phyloP scores from a whole-genome alignment of 495 filamentous ascomycete species.

The Achaetomiella virescens region DNA sequence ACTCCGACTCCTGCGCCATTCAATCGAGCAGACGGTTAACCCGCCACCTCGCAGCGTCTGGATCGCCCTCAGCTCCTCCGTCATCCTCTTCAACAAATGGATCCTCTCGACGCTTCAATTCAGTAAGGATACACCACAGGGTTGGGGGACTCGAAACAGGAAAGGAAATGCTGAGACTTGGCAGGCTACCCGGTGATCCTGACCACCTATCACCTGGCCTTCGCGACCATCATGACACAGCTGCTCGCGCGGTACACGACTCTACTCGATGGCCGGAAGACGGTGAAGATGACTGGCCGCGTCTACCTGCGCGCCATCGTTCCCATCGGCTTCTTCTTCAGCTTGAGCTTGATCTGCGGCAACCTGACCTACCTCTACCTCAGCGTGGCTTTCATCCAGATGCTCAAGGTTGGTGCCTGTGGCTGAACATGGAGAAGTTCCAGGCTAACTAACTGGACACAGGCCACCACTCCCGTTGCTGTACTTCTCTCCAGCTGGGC shows the following conservation, averaged over 20 bases:
- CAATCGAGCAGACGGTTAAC: slow-evolving; percentile 1
- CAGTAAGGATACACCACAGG: slow-evolving; percentile 50
- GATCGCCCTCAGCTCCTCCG: slow-evolving; percentile 85
- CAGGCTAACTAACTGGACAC: too few relatives aligned
- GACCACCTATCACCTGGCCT: slow-evolving; percentile 87
- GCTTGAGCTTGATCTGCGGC: slow-evolving; percentile 87
- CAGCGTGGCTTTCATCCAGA: slow-evolving; percentile 92
- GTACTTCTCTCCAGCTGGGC: slow-evolving; percentile 81
- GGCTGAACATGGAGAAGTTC: neutral
- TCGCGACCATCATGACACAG: slow-evolving; percentile 88
- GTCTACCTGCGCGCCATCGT: slow-evolving; percentile 89
- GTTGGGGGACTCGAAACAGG: neutral
- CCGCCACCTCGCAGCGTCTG: slow-evolving; percentile 55
- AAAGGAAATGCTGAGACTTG: slow-evolving; percentile 26
- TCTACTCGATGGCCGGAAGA: slow-evolving; percentile 82
- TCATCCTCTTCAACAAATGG: slow-evolving; percentile 99
- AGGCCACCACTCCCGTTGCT: slow-evolving; percentile 88
- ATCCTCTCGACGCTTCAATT: slow-evolving; percentile 79
- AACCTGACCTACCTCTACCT: slow-evolving; percentile 92
- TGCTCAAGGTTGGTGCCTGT: slow-evolving; percentile 71
- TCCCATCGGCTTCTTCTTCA: slow-evolving; percentile 90
- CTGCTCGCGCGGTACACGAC: slow-evolving; percentile 77
- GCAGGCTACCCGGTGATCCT: slow-evolving; percentile 63
- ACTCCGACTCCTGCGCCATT: neutral
- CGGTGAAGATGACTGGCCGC: slow-evolving; percentile 86